These are phyloP conservation scores for Centaurea solstitialis DNA, from an alignment of 129 eudicot species.

Conservation along the genomic window DNA sequence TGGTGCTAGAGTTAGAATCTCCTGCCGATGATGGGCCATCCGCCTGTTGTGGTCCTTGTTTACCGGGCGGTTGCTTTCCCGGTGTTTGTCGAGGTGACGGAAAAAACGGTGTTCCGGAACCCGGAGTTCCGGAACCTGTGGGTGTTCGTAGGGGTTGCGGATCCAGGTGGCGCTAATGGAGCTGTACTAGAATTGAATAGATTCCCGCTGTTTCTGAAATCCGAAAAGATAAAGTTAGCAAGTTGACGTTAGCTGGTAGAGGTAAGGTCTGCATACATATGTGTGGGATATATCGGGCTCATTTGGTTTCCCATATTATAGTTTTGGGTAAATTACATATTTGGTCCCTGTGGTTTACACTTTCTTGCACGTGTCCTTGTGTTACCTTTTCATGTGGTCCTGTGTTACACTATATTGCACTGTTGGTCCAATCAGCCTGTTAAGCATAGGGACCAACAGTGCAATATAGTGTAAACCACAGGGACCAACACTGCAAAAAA, in stretches of 20 bases:
- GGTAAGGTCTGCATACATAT: too few species aligned
- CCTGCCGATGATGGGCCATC: constrained; percentile 55
- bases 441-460: too few species aligned
- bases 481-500: too few species aligned
- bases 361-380: too few species aligned
- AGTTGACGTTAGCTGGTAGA: background rate
- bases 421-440: too few species aligned
- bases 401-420: too few species aligned
- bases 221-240: background rate
- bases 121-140: constrained; percentile 35
- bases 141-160: constrained; percentile 50
- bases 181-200: constrained; percentile 57
- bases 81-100: constrained; percentile 52
- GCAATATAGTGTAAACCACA: too few species aligned
- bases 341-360: too few species aligned
- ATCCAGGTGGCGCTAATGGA: constrained; percentile 61
- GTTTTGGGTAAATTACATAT: too few species aligned
- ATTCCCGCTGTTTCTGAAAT: constrained; percentile 70
- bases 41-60: constrained; percentile 50
- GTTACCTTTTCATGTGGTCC: too few species aligned
- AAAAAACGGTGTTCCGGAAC: constrained; percentile 41
- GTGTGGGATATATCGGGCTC: too few species aligned
- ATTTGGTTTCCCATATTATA: too few species aligned
- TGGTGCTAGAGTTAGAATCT: constrained; percentile 43
- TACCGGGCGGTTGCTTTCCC: constrained; percentile 42